A percentile compares a stretch with the other conserved stretches of the same genome.
phyloP scores from a whole-genome alignment of 164 flowering plant species.

The grape (Vitis vinifera) region DNA sequence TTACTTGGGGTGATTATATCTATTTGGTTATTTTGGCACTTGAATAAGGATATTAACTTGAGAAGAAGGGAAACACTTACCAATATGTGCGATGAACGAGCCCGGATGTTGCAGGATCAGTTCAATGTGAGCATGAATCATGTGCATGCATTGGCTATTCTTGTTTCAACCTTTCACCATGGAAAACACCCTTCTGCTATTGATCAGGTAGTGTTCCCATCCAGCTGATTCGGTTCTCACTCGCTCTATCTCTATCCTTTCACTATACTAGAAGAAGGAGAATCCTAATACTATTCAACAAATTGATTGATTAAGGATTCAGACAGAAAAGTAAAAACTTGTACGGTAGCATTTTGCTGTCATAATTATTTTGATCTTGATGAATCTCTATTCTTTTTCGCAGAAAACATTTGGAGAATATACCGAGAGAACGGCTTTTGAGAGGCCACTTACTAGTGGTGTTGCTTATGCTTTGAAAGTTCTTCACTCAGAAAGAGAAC shows the following conservation, averaged over 20 bases:
- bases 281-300: neutral
- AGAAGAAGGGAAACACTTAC: slow-evolving; percentile 64
- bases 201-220: slow-evolving; percentile 61
- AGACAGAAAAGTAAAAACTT: neutral
- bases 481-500: slow-evolving; percentile 71
- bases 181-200: slow-evolving; percentile 85
- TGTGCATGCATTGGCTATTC: slow-evolving; percentile 90
- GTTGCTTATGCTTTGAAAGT: slow-evolving; percentile 95
- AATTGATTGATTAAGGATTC: neutral
- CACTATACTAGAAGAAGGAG: neutral
- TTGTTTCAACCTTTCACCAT: slow-evolving; percentile 90
- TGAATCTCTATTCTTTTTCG: slow-evolving; percentile 13
- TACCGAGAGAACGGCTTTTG: slow-evolving; percentile 90
- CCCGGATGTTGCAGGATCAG: slow-evolving; percentile 96
- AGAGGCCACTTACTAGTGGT: slow-evolving; percentile 97
- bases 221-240: neutral
- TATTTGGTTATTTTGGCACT: slow-evolving; percentile 51
- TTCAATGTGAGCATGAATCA: slow-evolving; percentile 97
- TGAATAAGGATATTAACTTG: slow-evolving; percentile 31
- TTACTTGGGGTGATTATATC: slow-evolving; percentile 46
- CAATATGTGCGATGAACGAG: slow-evolving; percentile 95
- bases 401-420: slow-evolving; percentile 96
- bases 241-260: neutral
- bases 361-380: neutral
- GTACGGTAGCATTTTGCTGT: neutral